Evolutionary conservation across 441 rosid genomes (phyloP).

Genomic region (Hura crepitans): DNA sequence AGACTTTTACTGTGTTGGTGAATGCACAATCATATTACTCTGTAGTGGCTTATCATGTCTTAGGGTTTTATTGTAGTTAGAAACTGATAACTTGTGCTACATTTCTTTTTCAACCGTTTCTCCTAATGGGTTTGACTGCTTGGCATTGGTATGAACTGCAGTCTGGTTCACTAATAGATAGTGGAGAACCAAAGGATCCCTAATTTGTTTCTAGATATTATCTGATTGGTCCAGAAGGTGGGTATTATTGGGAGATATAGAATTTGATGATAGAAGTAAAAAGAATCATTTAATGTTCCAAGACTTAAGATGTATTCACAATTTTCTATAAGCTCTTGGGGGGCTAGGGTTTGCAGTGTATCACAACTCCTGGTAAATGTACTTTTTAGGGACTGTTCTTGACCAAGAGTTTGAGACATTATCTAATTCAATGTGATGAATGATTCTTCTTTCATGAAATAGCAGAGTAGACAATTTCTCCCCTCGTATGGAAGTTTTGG

Average conservation of each 20-base stretch:
- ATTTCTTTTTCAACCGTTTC: not conserved
- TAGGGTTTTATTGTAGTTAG: not conserved
- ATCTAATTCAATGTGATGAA: not conserved
- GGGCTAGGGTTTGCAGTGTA: no score
- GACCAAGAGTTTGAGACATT: no score
- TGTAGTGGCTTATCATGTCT: not conserved
- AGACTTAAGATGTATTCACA: not conserved
- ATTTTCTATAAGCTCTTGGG: not conserved
- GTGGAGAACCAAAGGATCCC: not conserved
- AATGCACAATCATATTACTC: not conserved
- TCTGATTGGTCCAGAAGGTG: not conserved
- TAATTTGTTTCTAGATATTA: slow-evolving; percentile 3
- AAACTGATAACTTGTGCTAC: no score
- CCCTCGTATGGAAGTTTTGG: not conserved
- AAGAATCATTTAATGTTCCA: not conserved
- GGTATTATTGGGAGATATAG: not conserved
- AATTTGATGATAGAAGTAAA: not conserved
- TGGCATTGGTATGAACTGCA: slow-evolving; percentile 5
- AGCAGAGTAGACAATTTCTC: no score
- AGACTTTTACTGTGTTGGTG: not conserved
- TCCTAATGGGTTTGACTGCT: not conserved
- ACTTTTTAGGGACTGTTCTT: not conserved
- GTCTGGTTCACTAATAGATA: not conserved
- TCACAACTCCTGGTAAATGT: not conserved
- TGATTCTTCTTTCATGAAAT: no score